These are phyloP conservation scores for Colletotrichum brevisporum DNA, from an alignment of 2,329 filamentous ascomycete genomes.

Conservation along the genomic window DNA sequence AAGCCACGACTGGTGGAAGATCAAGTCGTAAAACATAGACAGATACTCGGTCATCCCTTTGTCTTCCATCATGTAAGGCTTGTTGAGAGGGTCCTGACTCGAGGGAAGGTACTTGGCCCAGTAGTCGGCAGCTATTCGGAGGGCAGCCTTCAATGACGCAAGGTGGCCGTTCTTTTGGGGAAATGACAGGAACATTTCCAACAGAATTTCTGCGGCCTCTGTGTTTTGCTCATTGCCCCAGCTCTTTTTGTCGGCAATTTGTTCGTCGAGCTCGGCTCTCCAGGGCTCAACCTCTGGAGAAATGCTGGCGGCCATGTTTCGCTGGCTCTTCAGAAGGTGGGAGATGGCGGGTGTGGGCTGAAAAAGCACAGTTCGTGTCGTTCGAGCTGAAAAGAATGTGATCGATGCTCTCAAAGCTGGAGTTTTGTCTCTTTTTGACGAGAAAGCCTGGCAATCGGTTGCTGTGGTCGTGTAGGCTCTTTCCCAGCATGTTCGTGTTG, in stretches of 20 bases:
- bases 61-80: conserved; percentile 4
- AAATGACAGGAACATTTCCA: neutral
- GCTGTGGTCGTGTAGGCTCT: too few relatives aligned
- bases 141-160: neutral
- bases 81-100: conserved; percentile 3
- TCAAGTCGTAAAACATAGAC: neutral
- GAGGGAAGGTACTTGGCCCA: conserved; percentile 9
- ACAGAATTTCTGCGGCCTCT: neutral
- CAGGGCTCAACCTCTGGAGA: neutral
- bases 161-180: neutral
- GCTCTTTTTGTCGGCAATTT: neutral
- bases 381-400: too few relatives aligned
- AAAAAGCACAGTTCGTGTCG: too few relatives aligned
- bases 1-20: neutral
- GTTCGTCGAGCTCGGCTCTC: conserved; percentile 7
- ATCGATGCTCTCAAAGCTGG: too few relatives aligned
- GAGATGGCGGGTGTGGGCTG: neutral
- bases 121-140: conserved; percentile 2
- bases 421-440: too few relatives aligned
- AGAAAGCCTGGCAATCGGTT: too few relatives aligned
- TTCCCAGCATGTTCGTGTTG: too few relatives aligned
- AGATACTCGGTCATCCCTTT: neutral
- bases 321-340: neutral
- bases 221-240: neutral
- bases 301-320: neutral